These are phyloP conservation scores for Aspergillus hiratsukae DNA, from an alignment of 2,329 filamentous ascomycete genomes.

Conservation along the genomic window DNA sequence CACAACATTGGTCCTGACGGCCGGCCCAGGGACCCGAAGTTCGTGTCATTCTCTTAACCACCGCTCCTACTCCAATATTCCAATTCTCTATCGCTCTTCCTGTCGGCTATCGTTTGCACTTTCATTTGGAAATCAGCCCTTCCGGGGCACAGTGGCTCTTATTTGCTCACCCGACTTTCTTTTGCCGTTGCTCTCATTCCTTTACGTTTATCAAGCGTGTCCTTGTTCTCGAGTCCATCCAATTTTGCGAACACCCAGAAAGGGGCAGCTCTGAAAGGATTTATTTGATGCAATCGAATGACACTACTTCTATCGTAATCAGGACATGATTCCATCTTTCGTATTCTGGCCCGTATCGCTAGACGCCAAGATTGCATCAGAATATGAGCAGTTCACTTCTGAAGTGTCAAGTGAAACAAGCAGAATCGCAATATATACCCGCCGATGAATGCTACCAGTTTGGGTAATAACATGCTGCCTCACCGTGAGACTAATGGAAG, in stretches of 20 bases:
- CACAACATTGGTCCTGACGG: constrained; percentile 89
- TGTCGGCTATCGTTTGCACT: background rate
- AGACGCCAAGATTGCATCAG: background rate
- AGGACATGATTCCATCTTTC: background rate
- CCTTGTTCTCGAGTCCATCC: background rate
- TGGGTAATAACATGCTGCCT: background rate
- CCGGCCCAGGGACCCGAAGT: constrained; percentile 84
- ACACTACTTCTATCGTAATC: background rate
- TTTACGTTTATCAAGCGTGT: background rate
- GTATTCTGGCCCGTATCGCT: background rate
- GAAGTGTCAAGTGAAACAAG: background rate
- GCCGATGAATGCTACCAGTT: background rate
- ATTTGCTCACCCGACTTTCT: background rate
- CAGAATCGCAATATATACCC: background rate
- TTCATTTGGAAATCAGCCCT: background rate
- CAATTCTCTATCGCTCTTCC: background rate
- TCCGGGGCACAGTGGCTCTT: background rate
- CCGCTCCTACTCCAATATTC: background rate
- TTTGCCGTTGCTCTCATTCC: background rate
- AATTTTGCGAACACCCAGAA: background rate
- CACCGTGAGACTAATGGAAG: background rate
- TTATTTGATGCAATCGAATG: background rate
- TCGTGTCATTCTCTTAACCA: constrained; percentile 80
- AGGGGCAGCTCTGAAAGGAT: background rate
- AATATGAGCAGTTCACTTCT: background rate